Evolutionary conservation across 108 stramenopile species (phyloP), one percentile per base, ranked within the genome.

Genomic region (Cyclostephanos tholiformis): DNA sequence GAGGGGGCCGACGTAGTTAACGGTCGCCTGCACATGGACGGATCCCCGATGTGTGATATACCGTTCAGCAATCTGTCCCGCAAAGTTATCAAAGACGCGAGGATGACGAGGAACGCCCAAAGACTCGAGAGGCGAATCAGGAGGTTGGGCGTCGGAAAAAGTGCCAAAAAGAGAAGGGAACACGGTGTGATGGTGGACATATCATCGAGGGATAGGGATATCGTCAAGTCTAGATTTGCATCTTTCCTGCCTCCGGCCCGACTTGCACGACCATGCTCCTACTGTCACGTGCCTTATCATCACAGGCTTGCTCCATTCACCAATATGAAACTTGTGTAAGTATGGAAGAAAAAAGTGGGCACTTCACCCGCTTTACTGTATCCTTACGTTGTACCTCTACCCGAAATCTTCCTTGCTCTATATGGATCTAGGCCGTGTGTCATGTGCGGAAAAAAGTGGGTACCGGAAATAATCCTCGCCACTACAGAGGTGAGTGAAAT

Each of bases 231-330:
- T 12, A 49, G 58, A 2, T 79, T 79, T 61, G 78, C 69, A 20
- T 79, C 78, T 0, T 60, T 79, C 27, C 61, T 88, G 55, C 75
- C 89, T 20, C 75, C 87, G 8, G 83, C 85, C 17, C 67, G 89
- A 4, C 67, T 84, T 11, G 89, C 92, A 13, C 88, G 86, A 72
- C 95, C 96, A 27, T 97, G 96, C 69, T 91, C 90, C 36, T 95
- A 87, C 67, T 92, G 94, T 70, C 99, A 99, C 83, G 97, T 98
- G 14, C 97, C 99, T 0, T 99, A 98, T 79, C 96, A 97, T 39
- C 97, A 96, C 72, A 73, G 91, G 17, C 70, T 84, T 44, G 98
- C 97, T 25, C 97, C 97, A 6, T 99, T 99, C 69, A 80, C 85
- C 25, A 95, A 97, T 77, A 97, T 99, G 96, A 94, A 98, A 39